These are phyloP conservation scores for Penicillium bialowiezense DNA, from an alignment of 495 filamentous ascomycete species.

Conservation along the genomic window DNA sequence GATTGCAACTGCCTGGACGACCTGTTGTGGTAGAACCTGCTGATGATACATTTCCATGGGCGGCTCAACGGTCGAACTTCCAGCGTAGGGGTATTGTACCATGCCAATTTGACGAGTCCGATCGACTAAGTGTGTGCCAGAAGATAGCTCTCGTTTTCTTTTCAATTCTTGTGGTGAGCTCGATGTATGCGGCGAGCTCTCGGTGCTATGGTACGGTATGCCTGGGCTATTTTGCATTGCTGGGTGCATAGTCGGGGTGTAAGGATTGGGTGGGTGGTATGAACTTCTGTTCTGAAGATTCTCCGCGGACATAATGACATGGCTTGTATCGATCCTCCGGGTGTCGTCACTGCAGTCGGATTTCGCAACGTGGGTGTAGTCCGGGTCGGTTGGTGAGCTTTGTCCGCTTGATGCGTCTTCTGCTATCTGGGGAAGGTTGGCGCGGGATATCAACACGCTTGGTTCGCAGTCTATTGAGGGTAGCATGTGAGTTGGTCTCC, in stretches of 20 bases:
- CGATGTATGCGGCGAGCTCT: background rate
- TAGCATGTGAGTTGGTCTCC: background rate
- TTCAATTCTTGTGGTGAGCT: conserved; percentile 16
- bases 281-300: background rate
- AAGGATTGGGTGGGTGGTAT: background rate
- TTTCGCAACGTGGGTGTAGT: background rate
- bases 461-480: conserved; percentile 14
- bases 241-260: background rate
- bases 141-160: conserved; percentile 19
- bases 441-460: conserved; percentile 29
- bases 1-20: conserved; percentile 3
- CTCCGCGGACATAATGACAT: background rate
- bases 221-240: background rate
- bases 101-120: conserved; percentile 15
- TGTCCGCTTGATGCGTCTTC: conserved; percentile 16
- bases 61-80: conserved; percentile 14
- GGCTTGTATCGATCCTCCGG: background rate
- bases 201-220: background rate
- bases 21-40: background rate
- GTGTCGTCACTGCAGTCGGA: conserved; percentile 4
- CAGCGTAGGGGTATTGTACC: conserved; percentile 13
- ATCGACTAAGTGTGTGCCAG: conserved; percentile 13
- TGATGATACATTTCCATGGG: conserved; percentile 20
- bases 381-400: conserved; percentile 8
- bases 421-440: conserved; percentile 30